phyloP scores from a whole-genome alignment of 768 basidiomycete genomes.

The Clitopilus hobsonii region DNA sequence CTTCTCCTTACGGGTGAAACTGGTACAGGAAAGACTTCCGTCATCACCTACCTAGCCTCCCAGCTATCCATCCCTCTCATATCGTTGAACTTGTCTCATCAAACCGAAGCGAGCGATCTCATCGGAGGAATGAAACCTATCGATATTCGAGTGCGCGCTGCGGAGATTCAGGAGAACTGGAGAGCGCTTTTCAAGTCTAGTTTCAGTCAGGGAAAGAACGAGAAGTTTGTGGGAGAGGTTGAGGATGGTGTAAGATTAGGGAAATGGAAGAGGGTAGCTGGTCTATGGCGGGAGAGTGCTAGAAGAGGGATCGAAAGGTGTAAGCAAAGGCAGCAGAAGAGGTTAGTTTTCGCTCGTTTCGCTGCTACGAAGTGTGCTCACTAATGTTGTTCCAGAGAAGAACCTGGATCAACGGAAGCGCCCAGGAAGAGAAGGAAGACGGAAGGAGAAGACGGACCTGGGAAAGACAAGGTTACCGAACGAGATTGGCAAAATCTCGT shows the following conservation, averaged over 20 bases:
- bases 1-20: constrained; percentile 94
- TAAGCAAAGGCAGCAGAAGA: constrained; percentile 18
- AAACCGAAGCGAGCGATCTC: constrained; percentile 92
- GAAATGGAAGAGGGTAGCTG: constrained; percentile 82
- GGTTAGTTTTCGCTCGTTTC: constrained; percentile 3
- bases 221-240: constrained; percentile 77
- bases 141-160: constrained; percentile 77
- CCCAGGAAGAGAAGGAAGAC: constrained; percentile 47
- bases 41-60: constrained; percentile 80
- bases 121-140: constrained; percentile 97
- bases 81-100: constrained; percentile 91
- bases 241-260: constrained; percentile 76
- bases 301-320: constrained; percentile 59
- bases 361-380: neutral
- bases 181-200: constrained; percentile 77
- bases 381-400: constrained; percentile 16
- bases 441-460: constrained; percentile 24
- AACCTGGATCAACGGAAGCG: constrained; percentile 21
- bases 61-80: constrained; percentile 73
- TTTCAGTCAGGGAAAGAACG: constrained; percentile 88
- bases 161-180: constrained; percentile 67
- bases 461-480: constrained; percentile 31
- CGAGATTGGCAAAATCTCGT: constrained; percentile 66
- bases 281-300: constrained; percentile 80
- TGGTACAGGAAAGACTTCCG: constrained; percentile 97